Conservation (phyloP, 148 eudicot species). For the Camellia lanceoleosa region DNA sequence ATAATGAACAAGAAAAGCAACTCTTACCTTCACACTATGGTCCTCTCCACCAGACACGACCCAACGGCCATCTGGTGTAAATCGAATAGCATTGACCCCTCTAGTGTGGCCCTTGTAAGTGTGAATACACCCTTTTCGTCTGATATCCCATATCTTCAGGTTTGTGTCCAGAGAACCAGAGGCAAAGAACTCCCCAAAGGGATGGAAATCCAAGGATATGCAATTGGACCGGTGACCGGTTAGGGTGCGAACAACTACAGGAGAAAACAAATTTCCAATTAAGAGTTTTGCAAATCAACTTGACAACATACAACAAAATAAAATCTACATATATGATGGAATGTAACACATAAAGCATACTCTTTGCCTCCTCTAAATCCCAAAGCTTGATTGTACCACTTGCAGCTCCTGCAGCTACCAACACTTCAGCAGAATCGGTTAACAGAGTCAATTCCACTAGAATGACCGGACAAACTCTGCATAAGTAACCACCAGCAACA, state of each 20-base stretch:
- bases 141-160: conserved; percentile 97
- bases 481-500: conserved; percentile 12
- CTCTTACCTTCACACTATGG: conserved; percentile 84
- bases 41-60: conserved; percentile 99
- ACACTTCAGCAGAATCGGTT: conserved; percentile 90
- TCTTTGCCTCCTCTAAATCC: conserved; percentile 98
- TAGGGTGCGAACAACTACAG: conserved; percentile 87
- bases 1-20: conserved; percentile 7
- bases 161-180: conserved; percentile 98
- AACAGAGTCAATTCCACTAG: conserved; percentile 97
- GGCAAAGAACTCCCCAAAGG: conserved; percentile 98
- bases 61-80: conserved; percentile 99
- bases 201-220: conserved; percentile 96
- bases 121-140: conserved; percentile 92
- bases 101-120: conserved; percentile 98
- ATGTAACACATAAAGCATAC: conserved; percentile 39
- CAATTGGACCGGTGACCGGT: conserved; percentile 98
- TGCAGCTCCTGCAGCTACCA: conserved; percentile 99
- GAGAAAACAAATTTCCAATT: conserved; percentile 9
- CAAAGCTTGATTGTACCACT: conserved; percentile 98
- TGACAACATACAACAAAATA: conserved; percentile 15
- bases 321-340: background rate
- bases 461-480: conserved; percentile 96
- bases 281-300: conserved; percentile 7
- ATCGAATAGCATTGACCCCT: conserved; percentile 92